Evolutionary conservation across 2,329 filamentous ascomycete species (phyloP).

Genomic region (Aspergillus hiratsukae): DNA sequence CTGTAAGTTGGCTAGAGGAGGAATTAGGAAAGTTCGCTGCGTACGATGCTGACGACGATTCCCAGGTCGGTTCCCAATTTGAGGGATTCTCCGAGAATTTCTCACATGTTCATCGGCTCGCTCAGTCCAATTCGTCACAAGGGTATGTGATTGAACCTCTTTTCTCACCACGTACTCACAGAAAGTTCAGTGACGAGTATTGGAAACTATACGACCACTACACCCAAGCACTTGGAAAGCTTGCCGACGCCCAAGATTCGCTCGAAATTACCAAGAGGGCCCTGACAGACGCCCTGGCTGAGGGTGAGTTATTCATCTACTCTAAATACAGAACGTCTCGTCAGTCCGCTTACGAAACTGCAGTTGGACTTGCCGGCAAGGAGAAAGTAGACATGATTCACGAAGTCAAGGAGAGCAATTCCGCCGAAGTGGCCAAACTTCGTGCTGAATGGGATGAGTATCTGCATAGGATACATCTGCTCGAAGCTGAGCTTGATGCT

Average conservation of each 20-base stretch:
- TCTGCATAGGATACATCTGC: conserved; percentile 31
- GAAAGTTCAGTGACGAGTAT: conserved; percentile 32
- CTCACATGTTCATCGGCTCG: conserved; percentile 27
- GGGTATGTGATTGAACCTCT: conserved; percentile 22
- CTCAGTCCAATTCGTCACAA: conserved; percentile 32
- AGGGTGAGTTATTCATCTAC: conserved; percentile 25
- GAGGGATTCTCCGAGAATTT: conserved; percentile 33
- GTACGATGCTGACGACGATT: conserved; percentile 6
- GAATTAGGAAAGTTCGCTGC: not conserved
- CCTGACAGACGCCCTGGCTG: conserved; percentile 33
- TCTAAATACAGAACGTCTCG: not conserved
- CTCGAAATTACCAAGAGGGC: conserved; percentile 33
- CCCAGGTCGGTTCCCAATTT: conserved; percentile 24
- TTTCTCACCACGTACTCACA: conserved; percentile 11
- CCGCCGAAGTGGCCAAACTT: conserved; percentile 29
- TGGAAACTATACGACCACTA: conserved; percentile 41
- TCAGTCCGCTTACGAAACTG: conserved; percentile 16
- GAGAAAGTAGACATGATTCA: conserved; percentile 37
- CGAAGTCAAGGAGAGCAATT: conserved; percentile 33
- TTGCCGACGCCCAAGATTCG: conserved; percentile 35
- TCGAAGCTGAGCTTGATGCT: conserved; percentile 37
- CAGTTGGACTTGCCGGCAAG: conserved; percentile 33
- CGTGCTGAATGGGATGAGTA: conserved; percentile 33
- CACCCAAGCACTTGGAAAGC: conserved; percentile 31
- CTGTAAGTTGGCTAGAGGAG: conserved; percentile 11